These are phyloP conservation scores for Miamiensis avidus DNA, from an alignment of 169 alveolate genomes.

Conservation along the genomic window DNA sequence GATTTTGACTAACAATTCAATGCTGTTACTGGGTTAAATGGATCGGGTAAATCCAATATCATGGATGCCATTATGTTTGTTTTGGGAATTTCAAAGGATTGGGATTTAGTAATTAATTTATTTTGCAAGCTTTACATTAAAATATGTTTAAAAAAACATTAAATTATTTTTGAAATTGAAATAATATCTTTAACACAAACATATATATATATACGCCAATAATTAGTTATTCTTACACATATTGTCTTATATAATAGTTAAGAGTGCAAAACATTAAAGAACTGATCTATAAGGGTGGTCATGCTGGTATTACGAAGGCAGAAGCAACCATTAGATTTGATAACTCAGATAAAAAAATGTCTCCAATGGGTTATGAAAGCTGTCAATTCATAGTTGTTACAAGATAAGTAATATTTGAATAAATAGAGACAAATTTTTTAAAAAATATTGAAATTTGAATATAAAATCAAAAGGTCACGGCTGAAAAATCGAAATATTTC, in stretches of 20 bases:
- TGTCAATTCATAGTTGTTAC: conserved; percentile 89
- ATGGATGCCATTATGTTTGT: conserved; percentile 98
- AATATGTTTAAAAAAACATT: too few species aligned
- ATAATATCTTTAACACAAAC: too few species aligned
- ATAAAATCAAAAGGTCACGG: conserved; percentile 69
- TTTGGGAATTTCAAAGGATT: conserved; percentile 90
- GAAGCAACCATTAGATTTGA: conserved; percentile 96
- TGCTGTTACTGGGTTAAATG: conserved; percentile 99
- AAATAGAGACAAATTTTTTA: neutral
- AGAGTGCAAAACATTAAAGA: conserved; percentile 95
- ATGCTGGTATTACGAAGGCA: conserved; percentile 98
- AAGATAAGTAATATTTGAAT: conserved; percentile 78
- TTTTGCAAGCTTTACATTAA: neutral
- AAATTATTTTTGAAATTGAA: too few species aligned
- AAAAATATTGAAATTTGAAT: neutral
- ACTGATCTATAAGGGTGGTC: conserved; percentile 98
- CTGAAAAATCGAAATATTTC: conserved; percentile 95
- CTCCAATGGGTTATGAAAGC: conserved; percentile 81
- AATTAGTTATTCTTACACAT: too few species aligned
- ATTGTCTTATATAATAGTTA: too few species aligned
- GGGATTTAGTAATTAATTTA: conserved; percentile 20
- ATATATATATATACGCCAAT: too few species aligned
- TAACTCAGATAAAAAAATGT: conserved; percentile 81
- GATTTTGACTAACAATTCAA: conserved; percentile 97
- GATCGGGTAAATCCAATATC: conserved; percentile 99